Evolutionary conservation across 768 basidiomycete genomes (phyloP), one percentile per base, ranked within the genome.

Genomic region (Filobasidium wieringae): DNA sequence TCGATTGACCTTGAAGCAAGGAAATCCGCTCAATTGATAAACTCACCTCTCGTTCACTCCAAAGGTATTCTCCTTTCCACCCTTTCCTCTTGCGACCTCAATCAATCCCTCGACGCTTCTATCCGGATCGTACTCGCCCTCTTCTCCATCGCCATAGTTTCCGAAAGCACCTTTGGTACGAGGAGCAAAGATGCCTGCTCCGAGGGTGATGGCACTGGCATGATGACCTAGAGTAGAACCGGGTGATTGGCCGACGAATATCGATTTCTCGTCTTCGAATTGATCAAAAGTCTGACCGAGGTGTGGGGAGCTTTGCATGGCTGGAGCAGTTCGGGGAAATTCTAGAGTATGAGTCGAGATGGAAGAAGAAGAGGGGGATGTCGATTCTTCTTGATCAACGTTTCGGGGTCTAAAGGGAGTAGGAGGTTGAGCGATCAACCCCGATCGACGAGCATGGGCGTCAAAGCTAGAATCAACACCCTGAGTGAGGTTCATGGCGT

Each of bases 211-310:
- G 2, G 82, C 88, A 62, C 85, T 88, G 26, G 88, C 89, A 73
- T 95, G 91, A 72, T 95, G 91, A 1, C 84, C 87, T 8, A 82
- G 82, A 0, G 90, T 92, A 0, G 87, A 90, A 58, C 88, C 65
- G 2, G 71, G 71, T 54, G 65, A 67, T 2, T 60, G 64, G 8
- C 56, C 66, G 14, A 67, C 51, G 56, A 66, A 67, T 39, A 65
- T 51, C 27, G 51, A 52, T 12, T 57, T 19, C 22, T 61, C 60
- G 40, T 19, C 7, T 11, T 55, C 27, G 31, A 7, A 29, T 7
- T 41, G 26, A 29, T 40, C 26, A 33, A 9, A 7, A 7, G 26
- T 7, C n/a, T 34, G 31, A n/a, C 19, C 33, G 30, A 17, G 26
- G 8, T 45, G 37, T n/a, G n/a, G n/a, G n/a, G n/a, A n/a, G n/a